phyloP scores from a whole-genome alignment of 495 filamentous ascomycete genomes.

The Penicillium malachiteum region DNA sequence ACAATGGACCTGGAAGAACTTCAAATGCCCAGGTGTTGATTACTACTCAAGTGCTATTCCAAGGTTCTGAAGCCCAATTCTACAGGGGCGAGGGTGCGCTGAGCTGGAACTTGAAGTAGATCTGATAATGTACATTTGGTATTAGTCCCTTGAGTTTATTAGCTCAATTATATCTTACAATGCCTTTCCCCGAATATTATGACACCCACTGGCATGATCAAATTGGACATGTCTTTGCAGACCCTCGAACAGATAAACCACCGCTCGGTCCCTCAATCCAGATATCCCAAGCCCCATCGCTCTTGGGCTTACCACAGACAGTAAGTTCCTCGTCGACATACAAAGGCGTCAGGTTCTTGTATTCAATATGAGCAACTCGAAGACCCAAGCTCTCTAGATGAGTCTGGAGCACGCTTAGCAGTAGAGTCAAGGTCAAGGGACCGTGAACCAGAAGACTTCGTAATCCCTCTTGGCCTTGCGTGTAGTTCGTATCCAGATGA shows the following conservation, averaged over 20 bases:
- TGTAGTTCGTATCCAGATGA: slow-evolving; percentile 75
- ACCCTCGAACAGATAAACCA: slow-evolving; percentile 61
- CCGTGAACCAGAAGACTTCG: slow-evolving; percentile 79
- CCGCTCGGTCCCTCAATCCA: slow-evolving; percentile 65
- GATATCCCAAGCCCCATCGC: slow-evolving; percentile 49
- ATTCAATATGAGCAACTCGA: slow-evolving; percentile 58
- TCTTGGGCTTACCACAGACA: slow-evolving; percentile 53
- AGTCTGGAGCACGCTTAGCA: slow-evolving; percentile 61
- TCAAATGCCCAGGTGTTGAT: no score
- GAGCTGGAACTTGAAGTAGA: no score
- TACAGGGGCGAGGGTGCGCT: no score
- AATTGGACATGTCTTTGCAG: slow-evolving; percentile 24
- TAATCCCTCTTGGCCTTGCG: slow-evolving; percentile 69
- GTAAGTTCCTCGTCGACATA: slow-evolving; percentile 66
- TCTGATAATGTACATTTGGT: no score
- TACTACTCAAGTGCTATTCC: no score
- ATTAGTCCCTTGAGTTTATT: no score
- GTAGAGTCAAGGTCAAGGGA: slow-evolving; percentile 72
- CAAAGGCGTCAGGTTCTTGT: slow-evolving; percentile 79
- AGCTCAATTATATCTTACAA: no score
- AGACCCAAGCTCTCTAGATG: slow-evolving; percentile 36
- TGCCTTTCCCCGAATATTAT: no score
- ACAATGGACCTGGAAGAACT: no score
- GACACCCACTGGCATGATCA: background rate
- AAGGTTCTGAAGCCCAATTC: no score